Evolutionary conservation across 176 grass and related monocot species (phyloP).

Genomic region (Puya raimondii): DNA sequence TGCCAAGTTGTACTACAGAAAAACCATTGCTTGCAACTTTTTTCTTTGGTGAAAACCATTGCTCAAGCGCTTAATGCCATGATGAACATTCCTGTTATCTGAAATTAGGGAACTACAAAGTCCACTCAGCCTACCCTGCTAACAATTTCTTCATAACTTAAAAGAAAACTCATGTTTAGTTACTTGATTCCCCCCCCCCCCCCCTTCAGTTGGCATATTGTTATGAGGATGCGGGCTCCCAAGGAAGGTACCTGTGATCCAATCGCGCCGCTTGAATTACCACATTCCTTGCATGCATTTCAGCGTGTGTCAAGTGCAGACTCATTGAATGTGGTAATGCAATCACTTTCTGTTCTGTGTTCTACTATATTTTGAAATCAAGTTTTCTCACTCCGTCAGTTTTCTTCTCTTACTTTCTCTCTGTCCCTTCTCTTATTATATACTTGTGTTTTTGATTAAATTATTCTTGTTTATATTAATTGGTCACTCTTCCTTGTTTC

Average conservation of each 20-base stretch:
- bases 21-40: neutral
- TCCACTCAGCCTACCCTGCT: too few species aligned
- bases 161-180: constrained; percentile 1
- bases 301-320: constrained; percentile 62
- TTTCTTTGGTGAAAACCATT: neutral
- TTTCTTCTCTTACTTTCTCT: neutral
- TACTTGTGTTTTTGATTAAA: constrained; percentile 5
- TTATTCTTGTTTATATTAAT: constrained; percentile 16
- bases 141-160: neutral
- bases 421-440: too few species aligned
- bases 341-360: constrained; percentile 17
- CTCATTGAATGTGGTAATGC: constrained; percentile 69
- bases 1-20: neutral
- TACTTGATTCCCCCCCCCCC: too few species aligned
- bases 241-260: constrained; percentile 70
- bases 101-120: too few species aligned
- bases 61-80: neutral
- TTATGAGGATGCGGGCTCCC: constrained; percentile 77
- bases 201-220: constrained; percentile 93
- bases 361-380: neutral
- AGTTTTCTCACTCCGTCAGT: too few species aligned
- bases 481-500: constrained; percentile 23
- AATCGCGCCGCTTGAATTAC: constrained; percentile 79
- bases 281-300: constrained; percentile 82
- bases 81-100: neutral